phyloP scores from a whole-genome alignment of 768 basidiomycete species.

The Strobilomyces confusus region DNA sequence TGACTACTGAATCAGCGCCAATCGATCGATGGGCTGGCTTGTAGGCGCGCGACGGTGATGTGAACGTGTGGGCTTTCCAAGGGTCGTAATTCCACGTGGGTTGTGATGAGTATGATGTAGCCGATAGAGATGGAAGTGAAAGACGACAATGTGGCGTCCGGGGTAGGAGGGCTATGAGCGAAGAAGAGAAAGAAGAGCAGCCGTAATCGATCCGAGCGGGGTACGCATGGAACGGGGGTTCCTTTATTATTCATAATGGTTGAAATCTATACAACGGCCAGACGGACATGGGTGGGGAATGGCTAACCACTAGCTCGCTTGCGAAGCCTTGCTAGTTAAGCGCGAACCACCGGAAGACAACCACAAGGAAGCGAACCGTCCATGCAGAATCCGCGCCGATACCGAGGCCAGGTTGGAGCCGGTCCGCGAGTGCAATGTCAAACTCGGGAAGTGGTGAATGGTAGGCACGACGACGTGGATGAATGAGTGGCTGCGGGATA shows the following conservation, averaged over 20 bases:
- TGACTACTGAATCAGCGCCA: background rate
- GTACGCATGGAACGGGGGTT: constrained; percentile 5
- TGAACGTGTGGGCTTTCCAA: constrained; percentile 2
- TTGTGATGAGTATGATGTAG: constrained; percentile 1
- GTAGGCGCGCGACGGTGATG: background rate
- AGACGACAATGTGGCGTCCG: background rate
- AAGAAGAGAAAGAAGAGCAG: background rate
- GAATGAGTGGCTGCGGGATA: constrained; percentile 12
- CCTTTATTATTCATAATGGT: constrained; percentile 1
- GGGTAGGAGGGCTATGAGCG: background rate
- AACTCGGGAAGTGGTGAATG: constrained; percentile 43
- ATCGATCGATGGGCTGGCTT: background rate
- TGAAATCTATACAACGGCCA: background rate
- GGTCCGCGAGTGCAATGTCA: constrained; percentile 75
- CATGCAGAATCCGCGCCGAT: constrained; percentile 70
- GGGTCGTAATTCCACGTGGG: constrained; percentile 1
- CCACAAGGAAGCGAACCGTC: constrained; percentile 77
- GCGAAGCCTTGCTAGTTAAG: constrained; percentile 36
- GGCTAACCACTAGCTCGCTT: background rate
- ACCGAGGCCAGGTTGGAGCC: constrained; percentile 68
- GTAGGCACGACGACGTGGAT: constrained; percentile 27
- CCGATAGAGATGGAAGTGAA: background rate
- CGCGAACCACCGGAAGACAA: constrained; percentile 74
- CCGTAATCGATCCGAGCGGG: background rate
- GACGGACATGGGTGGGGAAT: background rate